Base-by-base conservation (phyloP, 805 yeast species). In the Naumovozyma castellii region DNA sequence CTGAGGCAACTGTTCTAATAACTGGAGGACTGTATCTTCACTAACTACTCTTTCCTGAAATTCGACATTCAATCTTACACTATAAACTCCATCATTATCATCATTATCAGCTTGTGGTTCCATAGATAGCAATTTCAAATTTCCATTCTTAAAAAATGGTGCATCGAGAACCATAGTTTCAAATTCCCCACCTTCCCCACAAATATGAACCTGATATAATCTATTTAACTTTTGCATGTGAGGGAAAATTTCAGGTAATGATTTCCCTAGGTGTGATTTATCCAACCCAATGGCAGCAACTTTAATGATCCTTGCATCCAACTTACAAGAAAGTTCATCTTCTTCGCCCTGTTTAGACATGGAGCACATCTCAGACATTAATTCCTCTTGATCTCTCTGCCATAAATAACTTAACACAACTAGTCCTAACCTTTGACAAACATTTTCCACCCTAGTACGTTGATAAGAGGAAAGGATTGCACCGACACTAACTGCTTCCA, bases 131-230 rank as follows among this genome's bases (percentile, higher is more conserved):
- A 82, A 60, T 6, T 61, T 64, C 34, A 80, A 57, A 38, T 57
- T 64, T 30, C 75, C 77, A 35, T 72, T 66, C 25, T 63, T 64
- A 64, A 90, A 92, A 44, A 85, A 80, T 0, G 95, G 94, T 1
- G 94, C 85, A 59, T 92, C 96, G 20, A 92, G 66, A 2, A 90
- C 97, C 49, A 90, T 65, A 0, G 96, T 81, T 59, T 92, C 99
- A 60, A 86, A 92, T 60, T 92, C 99, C 1, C 99, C 99, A 27
- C 99, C 99, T 66, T 92, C 99, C 12, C 99, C 99, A 65, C 98
- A 92, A 0, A 92, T 78, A 58, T 90, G 96, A 12, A 88, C 84
- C 2, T 88, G 94, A 61, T 75, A 88, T 59, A 66, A 63, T 8
- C 56, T 43, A 56, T 87, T 81, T 44, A 88, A 64, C 31, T 66